Base-by-base conservation (phyloP, 2,329 filamentous ascomycete genomes). In the Parafenestella ontariensis region DNA sequence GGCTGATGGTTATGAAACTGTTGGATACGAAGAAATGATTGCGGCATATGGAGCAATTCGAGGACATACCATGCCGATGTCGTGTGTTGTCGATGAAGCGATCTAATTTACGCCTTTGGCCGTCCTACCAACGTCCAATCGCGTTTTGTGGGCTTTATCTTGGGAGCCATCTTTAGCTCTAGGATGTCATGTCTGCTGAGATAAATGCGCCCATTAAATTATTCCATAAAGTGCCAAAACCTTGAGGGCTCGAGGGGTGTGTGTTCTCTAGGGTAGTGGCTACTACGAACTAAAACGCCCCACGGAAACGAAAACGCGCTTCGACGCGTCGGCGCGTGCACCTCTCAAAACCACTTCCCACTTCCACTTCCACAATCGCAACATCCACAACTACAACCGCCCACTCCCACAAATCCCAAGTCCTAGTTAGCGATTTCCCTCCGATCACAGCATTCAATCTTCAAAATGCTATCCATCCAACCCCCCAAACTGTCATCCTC, bases 171-270 rank as follows among this genome's bases (percentile, higher is more conserved):
- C 90, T 86, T 2, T 88, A 85, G 68, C 88, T 90, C 0, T 87
- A 90, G 65, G 90, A 91, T 3, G 88, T 90, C 88, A 91, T 91
- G 66, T 91, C 89, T n/a, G 84, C 80, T 0, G 87, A 89, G 24
- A 91, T 78, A 61, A 91, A 91, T 0, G 88, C 87, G 5, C 87
- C n/a, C n/a, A n/a, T n/a, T n/a, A 86, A 64, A 91, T 91, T 86
- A 91, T 89, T 53, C 87, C 86, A 66, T 91, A 85, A 87, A 58
- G 91, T 89, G 65, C 92, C 89, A 70, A 92, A 92, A 61, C 92
- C 89, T 4, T 88, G 87, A 2, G 83, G 83, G 47, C 89, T 86
- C 68, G 92, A 90, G 39, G 89, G 78, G 10, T 66, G 68, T 10
- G 87, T 84, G 52, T 80, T 81, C 49, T 76, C 75, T 15, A 81